Evolutionary conservation across 306 rosid species (phyloP).

Genomic region (Citrullus mucosospermus): DNA sequence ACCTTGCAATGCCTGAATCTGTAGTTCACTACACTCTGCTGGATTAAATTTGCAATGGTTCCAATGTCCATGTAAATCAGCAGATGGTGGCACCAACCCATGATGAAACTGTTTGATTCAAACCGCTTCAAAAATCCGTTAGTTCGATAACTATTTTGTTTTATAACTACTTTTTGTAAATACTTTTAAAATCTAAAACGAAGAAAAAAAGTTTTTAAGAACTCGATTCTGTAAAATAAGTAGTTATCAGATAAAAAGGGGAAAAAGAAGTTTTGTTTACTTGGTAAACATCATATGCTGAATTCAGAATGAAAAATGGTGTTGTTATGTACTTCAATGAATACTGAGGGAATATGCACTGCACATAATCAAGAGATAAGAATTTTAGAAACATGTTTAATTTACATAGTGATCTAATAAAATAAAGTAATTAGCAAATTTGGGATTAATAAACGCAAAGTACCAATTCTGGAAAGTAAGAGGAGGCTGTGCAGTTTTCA

Average conservation of each 20-base stretch:
- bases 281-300: constrained; percentile 52
- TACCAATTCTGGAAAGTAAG: constrained; percentile 50
- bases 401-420: not conserved
- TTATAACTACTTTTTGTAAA: no score
- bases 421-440: not conserved
- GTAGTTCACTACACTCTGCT: constrained; percentile 39
- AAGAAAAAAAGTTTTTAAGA: no score
- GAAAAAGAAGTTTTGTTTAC: not conserved
- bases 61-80: constrained; percentile 71
- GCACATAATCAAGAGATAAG: constrained; percentile 18
- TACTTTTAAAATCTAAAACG: no score
- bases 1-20: constrained; percentile 68
- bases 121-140: not conserved
- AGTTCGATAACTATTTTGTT: no score
- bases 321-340: constrained; percentile 37
- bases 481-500: constrained; percentile 37
- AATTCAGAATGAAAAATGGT: constrained; percentile 62
- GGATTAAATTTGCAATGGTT: constrained; percentile 59
- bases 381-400: constrained; percentile 10
- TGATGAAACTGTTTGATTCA: constrained; percentile 47
- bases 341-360: constrained; percentile 76
- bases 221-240: no score
- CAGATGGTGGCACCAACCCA: constrained; percentile 66
- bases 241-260: not conserved
- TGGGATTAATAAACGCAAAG: not conserved